Evolutionary conservation across 352 stramenopile genomes (phyloP).

Genomic region (Pythium phragmitis): DNA sequence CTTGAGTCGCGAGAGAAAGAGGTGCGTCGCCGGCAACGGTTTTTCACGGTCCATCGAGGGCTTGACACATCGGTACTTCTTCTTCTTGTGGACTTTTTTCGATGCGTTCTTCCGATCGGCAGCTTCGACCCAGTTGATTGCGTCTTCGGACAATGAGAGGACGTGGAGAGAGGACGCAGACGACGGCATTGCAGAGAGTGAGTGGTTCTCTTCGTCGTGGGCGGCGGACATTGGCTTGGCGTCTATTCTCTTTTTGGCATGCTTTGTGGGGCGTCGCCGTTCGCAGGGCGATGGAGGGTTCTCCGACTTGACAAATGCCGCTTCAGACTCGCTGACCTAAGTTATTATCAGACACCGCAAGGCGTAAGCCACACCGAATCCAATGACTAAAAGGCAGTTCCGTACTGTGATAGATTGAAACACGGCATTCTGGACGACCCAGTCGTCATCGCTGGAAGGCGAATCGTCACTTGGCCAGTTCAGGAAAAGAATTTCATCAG

Average conservation of each 20-base stretch:
- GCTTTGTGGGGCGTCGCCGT: constrained; percentile 1
- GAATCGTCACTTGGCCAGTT: neutral
- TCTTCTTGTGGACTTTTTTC: constrained; percentile 21
- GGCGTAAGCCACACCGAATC: neutral
- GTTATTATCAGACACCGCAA: neutral
- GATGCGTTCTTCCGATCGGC: neutral
- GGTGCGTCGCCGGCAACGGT: constrained; percentile 53
- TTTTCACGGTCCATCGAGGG: constrained; percentile 12
- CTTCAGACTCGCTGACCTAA: neutral
- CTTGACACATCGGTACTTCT: constrained; percentile 20
- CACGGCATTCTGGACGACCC: constrained; percentile 2
- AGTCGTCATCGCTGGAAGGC: constrained; percentile 7
- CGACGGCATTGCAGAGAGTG: neutral
- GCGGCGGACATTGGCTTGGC: neutral
- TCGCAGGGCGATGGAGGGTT: neutral
- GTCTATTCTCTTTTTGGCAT: constrained; percentile 5
- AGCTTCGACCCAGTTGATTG: constrained; percentile 3
- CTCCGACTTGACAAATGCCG: constrained; percentile 4
- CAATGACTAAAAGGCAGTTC: neutral
- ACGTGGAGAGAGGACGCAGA: neutral
- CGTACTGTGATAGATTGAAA: constrained; percentile 5
- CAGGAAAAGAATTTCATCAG: neutral
- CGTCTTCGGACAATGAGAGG: constrained; percentile 8
- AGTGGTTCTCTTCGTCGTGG: neutral
- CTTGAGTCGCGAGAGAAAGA: constrained; percentile 60